phyloP scores from a whole-genome alignment of 495 filamentous ascomycete species.

The Aspergillus homomorphus region DNA sequence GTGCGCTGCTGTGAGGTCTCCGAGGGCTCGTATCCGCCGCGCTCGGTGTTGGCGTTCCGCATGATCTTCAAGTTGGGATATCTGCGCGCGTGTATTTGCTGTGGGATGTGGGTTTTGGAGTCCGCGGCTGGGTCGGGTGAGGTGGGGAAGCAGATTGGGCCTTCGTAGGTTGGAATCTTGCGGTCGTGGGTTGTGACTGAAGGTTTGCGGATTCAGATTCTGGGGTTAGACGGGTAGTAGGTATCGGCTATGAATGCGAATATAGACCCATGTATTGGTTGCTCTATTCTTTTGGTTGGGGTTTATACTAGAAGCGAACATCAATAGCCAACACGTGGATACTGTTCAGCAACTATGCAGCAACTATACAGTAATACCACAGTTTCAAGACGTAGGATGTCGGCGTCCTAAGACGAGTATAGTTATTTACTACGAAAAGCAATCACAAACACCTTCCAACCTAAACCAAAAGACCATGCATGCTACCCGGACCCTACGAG shows the following conservation, averaged over 20 bases:
- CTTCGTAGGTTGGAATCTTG: neutral
- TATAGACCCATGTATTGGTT: too few species aligned
- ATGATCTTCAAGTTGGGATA: constrained; percentile 42
- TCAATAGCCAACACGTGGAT: too few species aligned
- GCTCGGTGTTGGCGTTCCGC: constrained; percentile 36
- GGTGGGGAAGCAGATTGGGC: neutral
- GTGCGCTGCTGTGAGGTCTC: constrained; percentile 45
- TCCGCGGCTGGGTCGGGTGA: constrained; percentile 14
- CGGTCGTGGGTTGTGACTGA: neutral
- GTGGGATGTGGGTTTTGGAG: constrained; percentile 44
- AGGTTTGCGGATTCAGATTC: neutral
- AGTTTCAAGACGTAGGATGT: too few species aligned
- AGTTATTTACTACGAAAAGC: too few species aligned
- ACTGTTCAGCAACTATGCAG: too few species aligned
- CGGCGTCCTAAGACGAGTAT: too few species aligned
- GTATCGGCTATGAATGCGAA: too few species aligned
- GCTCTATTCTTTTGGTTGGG: neutral
- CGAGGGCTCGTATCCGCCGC: constrained; percentile 32
- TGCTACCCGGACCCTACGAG: too few species aligned
- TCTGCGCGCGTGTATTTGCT: constrained; percentile 43
- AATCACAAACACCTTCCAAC: too few species aligned
- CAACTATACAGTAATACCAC: too few species aligned
- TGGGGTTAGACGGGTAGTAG: too few species aligned
- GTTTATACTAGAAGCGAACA: neutral
- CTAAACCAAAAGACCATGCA: too few species aligned